phyloP scores from a whole-genome alignment of 495 filamentous ascomycete species.

The Penicillium silybi region DNA sequence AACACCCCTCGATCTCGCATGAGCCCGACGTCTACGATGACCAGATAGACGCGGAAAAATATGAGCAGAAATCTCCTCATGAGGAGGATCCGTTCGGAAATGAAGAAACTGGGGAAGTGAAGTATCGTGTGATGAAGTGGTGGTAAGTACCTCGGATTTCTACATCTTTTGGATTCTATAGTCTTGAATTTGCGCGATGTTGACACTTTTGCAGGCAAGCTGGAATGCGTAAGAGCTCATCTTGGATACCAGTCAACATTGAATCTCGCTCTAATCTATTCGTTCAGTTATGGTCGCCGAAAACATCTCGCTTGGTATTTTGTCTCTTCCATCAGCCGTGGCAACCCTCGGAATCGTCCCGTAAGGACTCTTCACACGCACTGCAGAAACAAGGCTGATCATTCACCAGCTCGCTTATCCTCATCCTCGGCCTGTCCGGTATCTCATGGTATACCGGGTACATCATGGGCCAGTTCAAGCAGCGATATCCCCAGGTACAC shows the following conservation, averaged over 20 bases:
- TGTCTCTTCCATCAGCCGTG: constrained; percentile 56
- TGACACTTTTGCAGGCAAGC: constrained; percentile 17
- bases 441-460: constrained; percentile 40
- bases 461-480: constrained; percentile 23
- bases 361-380: constrained; percentile 38
- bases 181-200: neutral
- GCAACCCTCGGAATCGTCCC: constrained; percentile 60
- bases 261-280: neutral
- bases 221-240: constrained; percentile 21
- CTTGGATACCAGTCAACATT: neutral
- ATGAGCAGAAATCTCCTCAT: constrained; percentile 8
- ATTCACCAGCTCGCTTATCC: constrained; percentile 17
- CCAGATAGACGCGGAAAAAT: constrained; percentile 13
- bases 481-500: constrained; percentile 22
- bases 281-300: constrained; percentile 55
- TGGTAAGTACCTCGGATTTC: constrained; percentile 21
- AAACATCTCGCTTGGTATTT: constrained; percentile 57
- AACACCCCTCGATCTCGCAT: constrained; percentile 8
- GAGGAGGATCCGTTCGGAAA: constrained; percentile 33
- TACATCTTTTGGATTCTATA: neutral
- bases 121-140: constrained; percentile 39
- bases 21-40: constrained; percentile 18
- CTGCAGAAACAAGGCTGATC: neutral
- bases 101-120: constrained; percentile 31
- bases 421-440: constrained; percentile 55